Evolutionary conservation across 1,284 basidiomycete species (phyloP), one percentile per base, ranked within the genome.

Genomic region (Pterulicium gracile): DNA sequence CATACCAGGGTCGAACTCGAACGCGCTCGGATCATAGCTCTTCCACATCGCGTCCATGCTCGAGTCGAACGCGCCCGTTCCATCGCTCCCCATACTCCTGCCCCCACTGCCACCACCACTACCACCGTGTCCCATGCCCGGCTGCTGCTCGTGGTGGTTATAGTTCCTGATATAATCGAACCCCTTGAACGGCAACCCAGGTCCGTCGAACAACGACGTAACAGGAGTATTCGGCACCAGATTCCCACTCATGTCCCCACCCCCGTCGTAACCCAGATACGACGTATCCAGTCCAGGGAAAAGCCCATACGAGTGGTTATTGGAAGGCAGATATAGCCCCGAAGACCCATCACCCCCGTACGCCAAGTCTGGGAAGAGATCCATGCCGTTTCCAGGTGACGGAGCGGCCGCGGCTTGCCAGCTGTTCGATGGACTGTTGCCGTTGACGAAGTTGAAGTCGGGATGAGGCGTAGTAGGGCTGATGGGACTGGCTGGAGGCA

Each of bases 141-240:
- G 7, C 7, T 7, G 13, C 7, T 7, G 10, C 10, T 19, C n/a
- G 7, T 41, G n/a, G 13, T 41, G 39, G 52, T 68, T 72, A 58
- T 81, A 86, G 55, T 84, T 88, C 51, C 81, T 76, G 54, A 88
- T 79, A 55, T 75, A 88, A 54, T 89, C 86, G 36, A 88, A 68
- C 14, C 84, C 86, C 35, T 77, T 73, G 68, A 88, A 88, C 0
- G 86, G 87, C 21, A 88, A 66, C 22, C 86, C 85, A 22, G 78
- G 67, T 3, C 76, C 75, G 50, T 75, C 69, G 58, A 87, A 87
- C 2, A 73, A 71, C 19, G 77, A 64, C 1, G 70, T 72, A 3
- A 78, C 73, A 3, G 79, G 72, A 13, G 78, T 72, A 20, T 71
- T 72, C 4, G 75, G 74, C 39, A 79, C 62, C 10, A 24, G 10